Conservation (phyloP, 192 early-diverging fungal genomes). For the Coemansia sp. region DNA sequence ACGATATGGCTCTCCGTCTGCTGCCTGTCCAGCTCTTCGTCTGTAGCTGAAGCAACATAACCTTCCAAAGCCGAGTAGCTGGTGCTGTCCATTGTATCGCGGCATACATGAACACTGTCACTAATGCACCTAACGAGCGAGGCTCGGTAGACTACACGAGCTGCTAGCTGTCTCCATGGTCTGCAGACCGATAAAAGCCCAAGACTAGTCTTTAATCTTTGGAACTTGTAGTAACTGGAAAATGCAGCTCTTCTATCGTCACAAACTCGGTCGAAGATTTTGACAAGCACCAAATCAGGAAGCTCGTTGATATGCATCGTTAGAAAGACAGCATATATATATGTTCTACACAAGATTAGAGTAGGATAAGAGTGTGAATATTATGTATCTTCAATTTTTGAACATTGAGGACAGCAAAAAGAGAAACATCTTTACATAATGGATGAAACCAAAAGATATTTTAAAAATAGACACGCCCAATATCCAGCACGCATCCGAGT, state of each 20-base stretch:
- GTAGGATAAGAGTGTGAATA: too few relatives aligned
- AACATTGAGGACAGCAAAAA: background rate
- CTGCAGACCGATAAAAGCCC: background rate
- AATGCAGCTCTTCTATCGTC: background rate
- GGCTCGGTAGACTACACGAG: background rate
- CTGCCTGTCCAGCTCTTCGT: background rate
- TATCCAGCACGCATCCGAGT: background rate
- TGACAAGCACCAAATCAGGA: background rate
- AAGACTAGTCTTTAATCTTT: background rate
- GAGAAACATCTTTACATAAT: background rate
- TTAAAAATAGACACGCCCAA: background rate
- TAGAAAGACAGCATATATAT: background rate
- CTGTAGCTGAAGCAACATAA: background rate
- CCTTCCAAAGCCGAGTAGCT: background rate
- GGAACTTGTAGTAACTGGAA: background rate
- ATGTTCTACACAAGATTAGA: too few relatives aligned
- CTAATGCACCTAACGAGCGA: background rate
- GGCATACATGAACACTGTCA: background rate
- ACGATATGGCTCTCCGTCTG: background rate
- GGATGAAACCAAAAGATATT: background rate
- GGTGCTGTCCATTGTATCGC: background rate
- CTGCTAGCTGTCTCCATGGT: background rate
- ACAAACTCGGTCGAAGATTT: background rate
- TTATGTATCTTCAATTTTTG: too few relatives aligned
- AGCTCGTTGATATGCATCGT: slow-evolving; percentile 7